phyloP scores from a whole-genome alignment of 2,329 filamentous ascomycete species.

The Trichoderma polysporum region DNA sequence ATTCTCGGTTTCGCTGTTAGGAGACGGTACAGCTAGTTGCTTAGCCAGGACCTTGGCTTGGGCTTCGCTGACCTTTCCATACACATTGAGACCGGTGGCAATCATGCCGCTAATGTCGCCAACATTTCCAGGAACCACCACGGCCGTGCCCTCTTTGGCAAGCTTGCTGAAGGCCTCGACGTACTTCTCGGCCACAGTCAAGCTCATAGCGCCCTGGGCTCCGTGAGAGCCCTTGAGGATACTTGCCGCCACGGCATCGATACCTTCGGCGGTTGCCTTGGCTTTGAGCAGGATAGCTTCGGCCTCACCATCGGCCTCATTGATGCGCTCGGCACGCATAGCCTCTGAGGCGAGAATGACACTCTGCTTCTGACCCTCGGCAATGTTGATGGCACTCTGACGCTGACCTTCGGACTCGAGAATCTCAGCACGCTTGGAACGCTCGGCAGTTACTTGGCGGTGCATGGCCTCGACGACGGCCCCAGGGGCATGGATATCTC shows the following conservation, averaged over 20 bases:
- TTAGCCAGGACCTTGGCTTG: slow-evolving; percentile 68
- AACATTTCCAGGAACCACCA: slow-evolving; percentile 95
- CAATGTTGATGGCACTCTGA: slow-evolving; percentile 97
- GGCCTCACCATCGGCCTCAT: slow-evolving; percentile 86
- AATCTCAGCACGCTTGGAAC: slow-evolving; percentile 96
- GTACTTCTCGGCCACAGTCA: slow-evolving; percentile 95
- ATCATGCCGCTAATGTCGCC: slow-evolving; percentile 97
- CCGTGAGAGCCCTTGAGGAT: slow-evolving; percentile 71
- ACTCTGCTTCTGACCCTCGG: slow-evolving; percentile 94
- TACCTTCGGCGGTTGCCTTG: slow-evolving; percentile 79
- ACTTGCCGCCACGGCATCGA: slow-evolving; percentile 77
- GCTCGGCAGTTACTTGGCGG: slow-evolving; percentile 93
- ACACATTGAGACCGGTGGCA: slow-evolving; percentile 90
- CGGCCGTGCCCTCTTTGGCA: slow-evolving; percentile 91
- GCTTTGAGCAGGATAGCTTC: slow-evolving; percentile 89
- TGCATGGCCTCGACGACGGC: slow-evolving; percentile 98
- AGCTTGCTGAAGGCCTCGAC: slow-evolving; percentile 91
- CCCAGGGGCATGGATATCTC: slow-evolving; percentile 94
- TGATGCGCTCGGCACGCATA: slow-evolving; percentile 85
- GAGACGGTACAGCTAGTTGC: slow-evolving; percentile 41
- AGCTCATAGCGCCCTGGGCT: slow-evolving; percentile 79
- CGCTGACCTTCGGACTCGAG: slow-evolving; percentile 95
- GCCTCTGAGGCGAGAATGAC: slow-evolving; percentile 96
- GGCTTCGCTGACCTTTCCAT: slow-evolving; percentile 84
- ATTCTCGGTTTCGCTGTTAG: slow-evolving; percentile 9